Evolutionary conservation across 352 stramenopile genomes (phyloP).

Genomic region (Phytopythium delawarense): DNA sequence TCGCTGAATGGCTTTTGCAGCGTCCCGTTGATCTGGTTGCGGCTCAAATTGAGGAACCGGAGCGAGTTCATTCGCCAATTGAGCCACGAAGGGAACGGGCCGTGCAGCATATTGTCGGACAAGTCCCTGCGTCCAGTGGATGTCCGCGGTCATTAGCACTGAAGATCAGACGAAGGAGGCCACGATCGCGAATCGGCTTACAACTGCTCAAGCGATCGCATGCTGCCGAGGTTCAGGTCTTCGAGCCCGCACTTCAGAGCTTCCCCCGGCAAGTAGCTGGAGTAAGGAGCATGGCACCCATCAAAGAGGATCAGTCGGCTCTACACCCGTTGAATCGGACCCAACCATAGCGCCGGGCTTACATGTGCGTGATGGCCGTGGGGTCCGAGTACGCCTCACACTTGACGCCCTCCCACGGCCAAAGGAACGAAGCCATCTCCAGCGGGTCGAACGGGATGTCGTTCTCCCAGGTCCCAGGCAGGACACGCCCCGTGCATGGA

Average conservation of each 20-base stretch:
- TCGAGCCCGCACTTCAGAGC: conserved; percentile 43
- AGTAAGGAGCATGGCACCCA: neutral
- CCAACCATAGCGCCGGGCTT: neutral
- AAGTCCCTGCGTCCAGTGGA: conserved; percentile 32
- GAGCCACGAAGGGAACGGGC: conserved; percentile 56
- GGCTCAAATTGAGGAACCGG: conserved; percentile 49
- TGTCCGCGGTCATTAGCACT: neutral
- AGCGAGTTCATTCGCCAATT: conserved; percentile 52
- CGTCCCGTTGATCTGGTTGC: conserved; percentile 39
- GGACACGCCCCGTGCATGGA: conserved; percentile 54
- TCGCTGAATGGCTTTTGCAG: conserved; percentile 48
- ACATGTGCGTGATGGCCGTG: conserved; percentile 73
- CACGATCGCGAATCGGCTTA: conserved; percentile 18
- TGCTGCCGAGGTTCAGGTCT: conserved; percentile 52
- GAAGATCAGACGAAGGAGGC: neutral
- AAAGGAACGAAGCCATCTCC: conserved; percentile 31
- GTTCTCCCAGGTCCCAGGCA: conserved; percentile 23
- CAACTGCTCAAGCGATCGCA: conserved; percentile 73
- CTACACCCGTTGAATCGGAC: neutral
- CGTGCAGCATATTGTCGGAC: conserved; percentile 44
- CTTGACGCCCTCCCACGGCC: conserved; percentile 69
- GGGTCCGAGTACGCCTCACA: conserved; percentile 63
- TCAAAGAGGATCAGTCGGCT: neutral
- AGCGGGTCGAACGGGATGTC: conserved; percentile 2
- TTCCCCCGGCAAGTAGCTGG: conserved; percentile 52